Evolutionary conservation across 2,329 filamentous ascomycete species (phyloP), one percentile per base, ranked within the genome.

Genomic region (Metarhizium robertsii): DNA sequence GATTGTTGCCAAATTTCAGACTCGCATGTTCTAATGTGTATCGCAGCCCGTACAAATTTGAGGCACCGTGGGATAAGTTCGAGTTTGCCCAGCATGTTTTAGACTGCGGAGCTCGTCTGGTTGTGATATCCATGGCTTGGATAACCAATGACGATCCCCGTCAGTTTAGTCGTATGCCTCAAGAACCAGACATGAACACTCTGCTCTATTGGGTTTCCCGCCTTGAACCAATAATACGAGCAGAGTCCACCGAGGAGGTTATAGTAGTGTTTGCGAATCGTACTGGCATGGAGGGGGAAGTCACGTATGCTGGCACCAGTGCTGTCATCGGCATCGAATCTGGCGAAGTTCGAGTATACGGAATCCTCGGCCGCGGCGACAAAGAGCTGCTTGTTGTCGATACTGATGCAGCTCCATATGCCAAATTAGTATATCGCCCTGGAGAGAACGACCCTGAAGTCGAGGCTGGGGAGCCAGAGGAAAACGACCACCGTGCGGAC

Each of bases 61-160:
- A 73, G 16, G 68, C 71, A 0, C 70, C 72, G 0, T 75, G 73
- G 73, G 36, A 69, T 6, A 61, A 60, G 0, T 75, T 71, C 30
- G 73, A 78, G 53, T 75, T 75, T 14, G 78, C 77, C 0, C 78
- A 73, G 29, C 82, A 88, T 47, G 72, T 85, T 6, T 66, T 90
- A 0, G 70, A 81, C 1, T 70, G 71, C 0, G 64, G 76, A 0
- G 79, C 85, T 0, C 81, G 83, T 14, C 59, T 92, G 0, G 83
- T 89, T 2, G 80, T 91, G 38, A 61, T 92, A 0, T 83, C 80
- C 4, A 92, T 92, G 88, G 87, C 89, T 0, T 92, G 88, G 88
- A 73, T 88, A 36, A 90, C 87, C 2, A 74, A 67, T 55, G 82
- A 75, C 58, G 78, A 75, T 62, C 75, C 69, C 1, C 74, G 63